Evolutionary conservation across 2,329 filamentous ascomycete species (phyloP).

Genomic region (Venturia aucupariae): DNA sequence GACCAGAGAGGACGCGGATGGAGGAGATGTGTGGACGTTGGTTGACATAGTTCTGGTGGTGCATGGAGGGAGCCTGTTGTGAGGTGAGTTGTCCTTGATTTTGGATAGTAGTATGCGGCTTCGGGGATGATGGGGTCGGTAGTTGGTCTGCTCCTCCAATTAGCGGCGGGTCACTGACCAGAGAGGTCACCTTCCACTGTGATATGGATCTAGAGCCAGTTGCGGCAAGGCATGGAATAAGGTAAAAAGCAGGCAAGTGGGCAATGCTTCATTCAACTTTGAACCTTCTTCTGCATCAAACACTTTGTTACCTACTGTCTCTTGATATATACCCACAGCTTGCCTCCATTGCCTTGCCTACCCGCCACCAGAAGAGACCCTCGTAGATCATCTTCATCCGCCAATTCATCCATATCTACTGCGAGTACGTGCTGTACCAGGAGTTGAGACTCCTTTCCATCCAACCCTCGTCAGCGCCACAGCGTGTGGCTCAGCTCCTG

Average conservation of each 20-base stretch:
- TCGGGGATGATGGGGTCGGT: neutral
- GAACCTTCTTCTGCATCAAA: neutral
- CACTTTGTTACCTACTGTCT: too few relatives aligned
- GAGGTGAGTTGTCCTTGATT: conserved; percentile 1
- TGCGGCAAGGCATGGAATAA: neutral
- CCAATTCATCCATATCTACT: too few relatives aligned
- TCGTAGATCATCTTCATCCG: too few relatives aligned
- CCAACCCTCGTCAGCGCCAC: neutral
- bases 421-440: too few relatives aligned
- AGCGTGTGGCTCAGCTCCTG: neutral
- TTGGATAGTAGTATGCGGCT: neutral
- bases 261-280: too few relatives aligned
- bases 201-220: neutral
- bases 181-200: neutral
- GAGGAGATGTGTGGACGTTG: too few relatives aligned
- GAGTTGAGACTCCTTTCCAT: neutral
- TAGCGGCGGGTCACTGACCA: neutral
- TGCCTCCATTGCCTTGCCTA: too few relatives aligned
- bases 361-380: too few relatives aligned
- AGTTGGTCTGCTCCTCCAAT: neutral
- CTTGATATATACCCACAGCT: too few relatives aligned
- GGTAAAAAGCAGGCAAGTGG: neutral
- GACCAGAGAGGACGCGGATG: too few relatives aligned
- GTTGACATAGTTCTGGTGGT: too few relatives aligned
- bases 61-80: conserved; percentile 7